phyloP scores from a whole-genome alignment of 352 stramenopile species.

The Pythium biforme region DNA sequence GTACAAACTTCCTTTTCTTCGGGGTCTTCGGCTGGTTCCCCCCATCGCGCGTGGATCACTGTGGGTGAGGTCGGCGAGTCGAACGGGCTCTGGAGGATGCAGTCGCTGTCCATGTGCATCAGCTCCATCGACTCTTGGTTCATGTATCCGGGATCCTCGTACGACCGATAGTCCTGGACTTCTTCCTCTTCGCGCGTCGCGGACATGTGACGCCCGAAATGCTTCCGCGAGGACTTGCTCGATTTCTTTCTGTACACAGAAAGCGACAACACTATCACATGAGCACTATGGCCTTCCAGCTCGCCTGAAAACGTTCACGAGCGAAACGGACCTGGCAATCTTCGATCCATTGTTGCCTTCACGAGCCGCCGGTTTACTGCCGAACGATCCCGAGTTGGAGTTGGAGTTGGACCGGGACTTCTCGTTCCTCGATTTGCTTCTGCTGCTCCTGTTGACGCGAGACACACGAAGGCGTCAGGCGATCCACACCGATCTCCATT shows the following conservation, averaged over 20 bases:
- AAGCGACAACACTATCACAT: no score
- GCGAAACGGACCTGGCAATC: slow-evolving; percentile 6
- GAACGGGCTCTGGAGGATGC: slow-evolving; percentile 69
- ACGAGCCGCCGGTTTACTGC: not conserved
- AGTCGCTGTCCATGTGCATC: slow-evolving; percentile 73
- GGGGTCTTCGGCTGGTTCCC: slow-evolving; percentile 76
- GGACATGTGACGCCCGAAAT: slow-evolving; percentile 13
- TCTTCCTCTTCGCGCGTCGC: slow-evolving; percentile 33
- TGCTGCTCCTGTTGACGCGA: slow-evolving; percentile 10
- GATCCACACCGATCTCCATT: not conserved
- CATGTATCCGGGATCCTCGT: slow-evolving; percentile 76
- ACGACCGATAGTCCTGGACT: slow-evolving; percentile 55
- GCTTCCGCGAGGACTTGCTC: slow-evolving; percentile 13
- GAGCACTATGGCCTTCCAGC: no score
- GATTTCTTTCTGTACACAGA: slow-evolving; percentile 14
- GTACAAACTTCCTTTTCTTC: slow-evolving; percentile 80
- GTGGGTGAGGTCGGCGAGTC: slow-evolving; percentile 73
- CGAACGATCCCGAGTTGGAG: slow-evolving; percentile 16
- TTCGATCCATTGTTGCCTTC: slow-evolving; percentile 1
- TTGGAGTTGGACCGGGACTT: slow-evolving; percentile 32
- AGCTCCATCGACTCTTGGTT: slow-evolving; percentile 47
- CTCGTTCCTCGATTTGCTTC: slow-evolving; percentile 39
- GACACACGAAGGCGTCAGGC: not conserved
- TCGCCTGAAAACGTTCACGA: not conserved
- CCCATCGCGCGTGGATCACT: slow-evolving; percentile 85